phyloP scores from a whole-genome alignment of 2,329 filamentous ascomycete genomes.

The Rutstroemia sydowiana region DNA sequence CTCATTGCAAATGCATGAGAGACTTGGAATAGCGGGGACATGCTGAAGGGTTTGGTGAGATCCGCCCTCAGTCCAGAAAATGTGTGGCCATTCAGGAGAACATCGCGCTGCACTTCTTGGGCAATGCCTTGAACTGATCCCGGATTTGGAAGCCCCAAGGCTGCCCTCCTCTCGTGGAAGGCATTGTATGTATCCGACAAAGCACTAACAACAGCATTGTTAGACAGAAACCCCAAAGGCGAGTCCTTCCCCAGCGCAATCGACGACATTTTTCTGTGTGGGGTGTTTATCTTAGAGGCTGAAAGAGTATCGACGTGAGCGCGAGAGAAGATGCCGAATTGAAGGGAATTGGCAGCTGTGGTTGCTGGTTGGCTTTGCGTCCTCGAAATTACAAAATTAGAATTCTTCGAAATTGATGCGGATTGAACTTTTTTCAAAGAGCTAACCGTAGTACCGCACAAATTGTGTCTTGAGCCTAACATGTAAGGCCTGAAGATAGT shows the following conservation, averaged over 20 bases:
- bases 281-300: background rate
- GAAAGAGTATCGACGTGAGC: background rate
- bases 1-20: slow-evolving; percentile 96
- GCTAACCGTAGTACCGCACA: no score
- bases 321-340: slow-evolving; percentile 5
- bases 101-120: slow-evolving; percentile 91
- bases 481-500: no score
- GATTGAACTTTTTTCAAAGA: slow-evolving; percentile 13
- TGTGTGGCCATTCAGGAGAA: slow-evolving; percentile 92
- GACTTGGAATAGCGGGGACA: slow-evolving; percentile 90
- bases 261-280: slow-evolving; percentile 22
- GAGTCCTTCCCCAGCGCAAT: slow-evolving; percentile 33
- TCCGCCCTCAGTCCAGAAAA: slow-evolving; percentile 95
- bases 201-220: slow-evolving; percentile 64
- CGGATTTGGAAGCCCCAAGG: slow-evolving; percentile 84
- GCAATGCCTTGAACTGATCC: slow-evolving; percentile 85
- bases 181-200: slow-evolving; percentile 71
- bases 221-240: slow-evolving; percentile 59
- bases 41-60: slow-evolving; percentile 92
- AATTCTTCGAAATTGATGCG: slow-evolving; percentile 11
- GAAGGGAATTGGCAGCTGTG: background rate
- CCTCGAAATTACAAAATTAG: slow-evolving; percentile 1
- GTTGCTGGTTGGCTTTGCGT: slow-evolving; percentile 1
- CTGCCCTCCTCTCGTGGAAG: slow-evolving; percentile 79
- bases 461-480: no score